A percentile compares a stretch with the other conserved stretches of the same genome.
These are phyloP conservation scores for Peronospora belbahrii DNA, from an alignment of 352 stramenopile species.

Conservation along the genomic window DNA sequence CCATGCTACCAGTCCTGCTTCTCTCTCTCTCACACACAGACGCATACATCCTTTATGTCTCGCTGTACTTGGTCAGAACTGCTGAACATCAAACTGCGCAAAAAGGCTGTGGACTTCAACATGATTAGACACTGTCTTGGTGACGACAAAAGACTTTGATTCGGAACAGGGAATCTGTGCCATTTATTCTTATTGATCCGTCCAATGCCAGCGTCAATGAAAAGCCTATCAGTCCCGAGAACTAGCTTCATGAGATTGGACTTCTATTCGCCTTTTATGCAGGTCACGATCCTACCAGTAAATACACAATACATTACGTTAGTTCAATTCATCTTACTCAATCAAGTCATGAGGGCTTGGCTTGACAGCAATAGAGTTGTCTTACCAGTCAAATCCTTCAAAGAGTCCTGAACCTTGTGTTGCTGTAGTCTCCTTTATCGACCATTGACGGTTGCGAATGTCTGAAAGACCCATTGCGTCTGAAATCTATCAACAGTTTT, in stretches of 20 bases:
- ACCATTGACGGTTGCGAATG: slow-evolving; percentile 99
- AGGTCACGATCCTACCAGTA: slow-evolving; percentile 74
- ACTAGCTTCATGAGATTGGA: slow-evolving; percentile 1
- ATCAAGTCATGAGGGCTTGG: background rate
- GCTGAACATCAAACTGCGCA: too few relatives aligned
- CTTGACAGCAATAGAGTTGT: background rate
- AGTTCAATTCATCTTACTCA: background rate
- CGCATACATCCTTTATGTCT: background rate
- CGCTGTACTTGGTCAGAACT: slow-evolving; percentile 2
- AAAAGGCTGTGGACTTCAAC: too few relatives aligned
- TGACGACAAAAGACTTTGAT: background rate
- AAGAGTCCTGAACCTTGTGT: slow-evolving; percentile 97
- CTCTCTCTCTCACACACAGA: too few relatives aligned
- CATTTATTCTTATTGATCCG: background rate
- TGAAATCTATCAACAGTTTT: slow-evolving; percentile 79
- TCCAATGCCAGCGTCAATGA: slow-evolving; percentile 5
- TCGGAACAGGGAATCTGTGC: background rate
- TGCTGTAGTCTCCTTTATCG: slow-evolving; percentile 98
- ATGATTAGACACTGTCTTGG: background rate
- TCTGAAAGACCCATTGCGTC: slow-evolving; percentile 96
- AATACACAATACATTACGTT: slow-evolving; percentile 4
- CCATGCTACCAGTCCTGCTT: slow-evolving; percentile 4
- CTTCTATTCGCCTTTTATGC: slow-evolving; percentile 81
- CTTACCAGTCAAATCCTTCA: slow-evolving; percentile 98
- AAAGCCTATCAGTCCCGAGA: background rate